phyloP scores from a whole-genome alignment of 352 stramenopile species.

The Blastocystis sp. region DNA sequence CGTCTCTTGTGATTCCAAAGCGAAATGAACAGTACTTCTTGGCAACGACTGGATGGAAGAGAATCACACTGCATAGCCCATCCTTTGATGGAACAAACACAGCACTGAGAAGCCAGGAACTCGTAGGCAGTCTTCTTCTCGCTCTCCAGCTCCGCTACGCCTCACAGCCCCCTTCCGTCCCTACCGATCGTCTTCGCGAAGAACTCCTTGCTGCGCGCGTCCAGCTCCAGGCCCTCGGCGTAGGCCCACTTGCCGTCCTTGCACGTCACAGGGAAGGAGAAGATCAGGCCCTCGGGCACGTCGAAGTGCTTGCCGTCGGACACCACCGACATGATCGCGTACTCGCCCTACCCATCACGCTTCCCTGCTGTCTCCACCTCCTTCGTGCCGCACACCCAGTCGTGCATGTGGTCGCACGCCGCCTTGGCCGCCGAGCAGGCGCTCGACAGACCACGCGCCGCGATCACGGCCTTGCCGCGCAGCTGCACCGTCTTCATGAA shows the following conservation, averaged over 20 bases:
- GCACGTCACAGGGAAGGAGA: slow-evolving; percentile 85
- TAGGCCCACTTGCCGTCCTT: slow-evolving; percentile 78
- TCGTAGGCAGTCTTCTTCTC: slow-evolving; percentile 48
- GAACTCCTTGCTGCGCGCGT: slow-evolving; percentile 73
- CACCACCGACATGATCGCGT: slow-evolving; percentile 83
- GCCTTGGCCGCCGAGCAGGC: slow-evolving; percentile 84
- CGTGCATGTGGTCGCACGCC: slow-evolving; percentile 80
- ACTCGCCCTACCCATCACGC: slow-evolving; percentile 71
- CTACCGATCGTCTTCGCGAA: slow-evolving; percentile 51
- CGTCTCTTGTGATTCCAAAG: no score
- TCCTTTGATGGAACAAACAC: no score
- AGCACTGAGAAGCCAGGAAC: slow-evolving; percentile 1
- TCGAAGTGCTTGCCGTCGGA: slow-evolving; percentile 81
- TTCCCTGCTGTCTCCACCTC: no score
- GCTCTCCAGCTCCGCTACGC: slow-evolving; percentile 25
- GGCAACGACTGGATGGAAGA: no score
- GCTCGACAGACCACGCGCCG: slow-evolving; percentile 82
- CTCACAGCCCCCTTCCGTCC: not conserved
- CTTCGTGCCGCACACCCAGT: slow-evolving; percentile 79
- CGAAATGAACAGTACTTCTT: no score
- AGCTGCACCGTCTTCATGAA: slow-evolving; percentile 81
- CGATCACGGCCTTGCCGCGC: slow-evolving; percentile 83
- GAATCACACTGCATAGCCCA: no score
- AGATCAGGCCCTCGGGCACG: slow-evolving; percentile 84
- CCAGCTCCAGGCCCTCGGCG: slow-evolving; percentile 78